A percentile compares a stretch with the other conserved stretches of the same genome.
These are phyloP conservation scores for Diatrype stigma DNA, from an alignment of 2,329 filamentous ascomycete species.

Conservation along the genomic window DNA sequence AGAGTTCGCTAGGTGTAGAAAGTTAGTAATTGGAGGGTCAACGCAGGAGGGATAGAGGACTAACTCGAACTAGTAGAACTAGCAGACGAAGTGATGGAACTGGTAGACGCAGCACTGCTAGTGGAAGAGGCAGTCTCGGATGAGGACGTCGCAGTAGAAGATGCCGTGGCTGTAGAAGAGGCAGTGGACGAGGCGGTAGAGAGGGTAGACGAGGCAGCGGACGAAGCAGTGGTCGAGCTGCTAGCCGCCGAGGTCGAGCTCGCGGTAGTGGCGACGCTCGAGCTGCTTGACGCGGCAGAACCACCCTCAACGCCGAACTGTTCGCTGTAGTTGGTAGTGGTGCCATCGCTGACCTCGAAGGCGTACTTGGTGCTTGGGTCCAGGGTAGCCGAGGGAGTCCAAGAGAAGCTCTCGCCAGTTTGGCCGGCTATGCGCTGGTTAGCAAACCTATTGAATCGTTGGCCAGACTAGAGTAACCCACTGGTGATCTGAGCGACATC, in stretches of 20 bases:
- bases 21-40: constrained; percentile 2
- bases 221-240: background rate
- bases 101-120: constrained; percentile 2
- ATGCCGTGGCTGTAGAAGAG: background rate
- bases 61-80: background rate
- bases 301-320: constrained; percentile 33
- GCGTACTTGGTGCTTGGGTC: constrained; percentile 37
- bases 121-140: background rate
- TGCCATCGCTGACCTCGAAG: constrained; percentile 39
- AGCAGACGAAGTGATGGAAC: background rate
- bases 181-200: constrained; percentile 9
- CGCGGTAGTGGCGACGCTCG: constrained; percentile 9
- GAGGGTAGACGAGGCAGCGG: constrained; percentile 3
- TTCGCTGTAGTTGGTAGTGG: constrained; percentile 39
- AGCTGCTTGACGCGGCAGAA: constrained; percentile 11
- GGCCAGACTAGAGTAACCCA: constrained; percentile 21
- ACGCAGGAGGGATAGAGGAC: background rate
- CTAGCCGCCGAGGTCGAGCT: constrained; percentile 2
- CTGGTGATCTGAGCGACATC: constrained; percentile 31
- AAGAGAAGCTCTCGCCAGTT: constrained; percentile 33
- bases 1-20: constrained; percentile 10
- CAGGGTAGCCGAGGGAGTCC: constrained; percentile 33
- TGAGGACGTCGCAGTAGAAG: constrained; percentile 1
- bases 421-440: constrained; percentile 25
- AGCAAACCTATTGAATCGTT: background rate